Base-by-base conservation (phyloP, 495 filamentous ascomycete species). In the Baudoinia panamericana region DNA sequence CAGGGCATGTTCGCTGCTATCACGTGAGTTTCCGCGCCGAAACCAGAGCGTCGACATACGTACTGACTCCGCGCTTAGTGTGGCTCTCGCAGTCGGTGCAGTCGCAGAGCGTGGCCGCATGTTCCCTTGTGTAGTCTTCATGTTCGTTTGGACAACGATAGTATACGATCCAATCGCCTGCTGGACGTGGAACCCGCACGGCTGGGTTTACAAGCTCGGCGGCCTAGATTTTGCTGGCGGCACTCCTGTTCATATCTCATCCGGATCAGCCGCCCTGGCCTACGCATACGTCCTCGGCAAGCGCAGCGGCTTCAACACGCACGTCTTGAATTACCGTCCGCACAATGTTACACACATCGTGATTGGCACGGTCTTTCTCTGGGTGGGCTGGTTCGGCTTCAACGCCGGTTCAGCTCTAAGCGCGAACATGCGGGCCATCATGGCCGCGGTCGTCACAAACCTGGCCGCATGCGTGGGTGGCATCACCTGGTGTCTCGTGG, bases 381-480 rank as follows among this genome's bases (percentile, higher is more conserved):
- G 90, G 90, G 85, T 96, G 33, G 90, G 90, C 20, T 97, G 90
- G 90, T 95, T 95, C 57, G 90, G 90, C 36, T 97, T 97, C 73
- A 97, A 97, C 56, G 90, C 82, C 38, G 90, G 90, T 43, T 84
- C 78, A 17, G 90, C 88, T n/a, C 70, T 93, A 27, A 70, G 75
- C 29, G 87, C 86, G 45, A 95, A 93, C 63, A 62, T 93, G 61
- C 80, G 90, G 51, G 76, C 90, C 40, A 73, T 82, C 53, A 80
- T 84, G 77, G 80, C 80, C 30, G 72, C 69, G 30, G 59, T 81
- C 8, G 71, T 80, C n/a, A 82, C 76, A 27, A 80, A 84, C 50
- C 65, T 86, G 5, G 70, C 80, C 7, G 82, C 81, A 13, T 88
- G 80, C 41, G 78, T 87, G 25, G 90, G 85, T 38, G 88, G 88